Conservation (phyloP, 2,329 filamentous ascomycete species). For the Biscogniauxia marginata region DNA sequence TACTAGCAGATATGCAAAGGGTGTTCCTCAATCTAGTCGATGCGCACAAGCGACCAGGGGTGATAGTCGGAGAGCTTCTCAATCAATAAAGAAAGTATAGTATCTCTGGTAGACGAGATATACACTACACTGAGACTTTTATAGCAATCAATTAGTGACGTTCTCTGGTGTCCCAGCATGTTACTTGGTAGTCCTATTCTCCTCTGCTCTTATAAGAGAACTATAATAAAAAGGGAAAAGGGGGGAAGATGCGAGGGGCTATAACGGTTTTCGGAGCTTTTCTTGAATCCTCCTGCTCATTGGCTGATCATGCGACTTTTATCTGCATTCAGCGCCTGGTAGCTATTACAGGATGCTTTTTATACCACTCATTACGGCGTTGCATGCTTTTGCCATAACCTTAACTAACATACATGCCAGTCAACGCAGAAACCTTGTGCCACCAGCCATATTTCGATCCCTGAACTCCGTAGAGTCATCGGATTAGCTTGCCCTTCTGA, state of each 20-base stretch:
- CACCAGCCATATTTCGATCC: not conserved
- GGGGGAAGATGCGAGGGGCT: too few species aligned
- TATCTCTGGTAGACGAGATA: too few species aligned
- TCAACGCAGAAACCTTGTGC: not conserved
- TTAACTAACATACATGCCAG: not conserved
- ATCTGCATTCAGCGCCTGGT: too few species aligned
- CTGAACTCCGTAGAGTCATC: not conserved
- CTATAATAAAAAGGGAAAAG: too few species aligned
- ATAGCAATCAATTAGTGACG: too few species aligned
- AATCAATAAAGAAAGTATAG: not conserved
- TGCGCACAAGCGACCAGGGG: not conserved
- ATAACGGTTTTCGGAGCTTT: not conserved
- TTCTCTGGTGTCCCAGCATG: too few species aligned
- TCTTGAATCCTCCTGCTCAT: not conserved
- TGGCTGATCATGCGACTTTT: not conserved
- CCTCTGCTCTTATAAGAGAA: too few species aligned
- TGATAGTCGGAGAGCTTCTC: not conserved
- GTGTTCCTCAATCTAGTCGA: not conserved
- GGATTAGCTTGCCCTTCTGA: not conserved
- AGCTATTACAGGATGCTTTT: too few species aligned
- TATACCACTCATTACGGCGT: not conserved
- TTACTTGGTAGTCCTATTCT: too few species aligned
- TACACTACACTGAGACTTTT: too few species aligned
- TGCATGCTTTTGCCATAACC: not conserved
- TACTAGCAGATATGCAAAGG: not conserved